These are phyloP conservation scores for Fusarium floridanum DNA, from an alignment of 2,329 filamentous ascomycete species.

Conservation along the genomic window DNA sequence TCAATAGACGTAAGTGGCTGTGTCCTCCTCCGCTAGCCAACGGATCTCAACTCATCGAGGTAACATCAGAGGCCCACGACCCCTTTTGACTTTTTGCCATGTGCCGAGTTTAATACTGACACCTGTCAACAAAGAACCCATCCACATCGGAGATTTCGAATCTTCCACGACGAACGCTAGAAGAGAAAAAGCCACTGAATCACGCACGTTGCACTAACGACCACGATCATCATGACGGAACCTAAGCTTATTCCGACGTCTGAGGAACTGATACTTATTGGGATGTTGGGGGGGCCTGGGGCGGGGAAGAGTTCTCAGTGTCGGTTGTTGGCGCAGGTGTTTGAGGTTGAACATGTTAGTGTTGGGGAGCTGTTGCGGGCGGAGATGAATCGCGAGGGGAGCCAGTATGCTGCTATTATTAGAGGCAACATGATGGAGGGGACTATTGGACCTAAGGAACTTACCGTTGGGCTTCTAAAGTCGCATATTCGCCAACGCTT, in stretches of 20 bases:
- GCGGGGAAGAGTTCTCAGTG: background rate
- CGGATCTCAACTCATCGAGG: background rate
- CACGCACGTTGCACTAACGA: background rate
- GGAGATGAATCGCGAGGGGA: background rate
- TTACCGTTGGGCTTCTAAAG: background rate
- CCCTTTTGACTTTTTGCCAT: background rate
- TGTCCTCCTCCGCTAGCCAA: background rate
- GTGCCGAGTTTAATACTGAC: background rate
- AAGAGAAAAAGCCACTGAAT: background rate
- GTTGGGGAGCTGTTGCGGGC: background rate
- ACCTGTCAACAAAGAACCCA: background rate
- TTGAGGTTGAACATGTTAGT: background rate
- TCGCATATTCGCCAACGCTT: background rate
- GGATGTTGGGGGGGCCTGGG: background rate
- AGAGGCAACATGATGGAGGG: background rate
- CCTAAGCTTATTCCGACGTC: too few relatives aligned
- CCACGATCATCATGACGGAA: background rate
- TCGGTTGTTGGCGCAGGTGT: background rate
- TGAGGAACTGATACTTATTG: background rate
- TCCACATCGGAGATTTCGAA: background rate
- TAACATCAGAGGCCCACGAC: background rate
- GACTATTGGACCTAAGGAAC: background rate
- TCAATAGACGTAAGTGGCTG: background rate
- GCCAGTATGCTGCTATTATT: background rate
- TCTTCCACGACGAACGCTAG: background rate